Conservation (phyloP, 2,329 filamentous ascomycete genomes). For the Beauveria pseudobassiana region DNA sequence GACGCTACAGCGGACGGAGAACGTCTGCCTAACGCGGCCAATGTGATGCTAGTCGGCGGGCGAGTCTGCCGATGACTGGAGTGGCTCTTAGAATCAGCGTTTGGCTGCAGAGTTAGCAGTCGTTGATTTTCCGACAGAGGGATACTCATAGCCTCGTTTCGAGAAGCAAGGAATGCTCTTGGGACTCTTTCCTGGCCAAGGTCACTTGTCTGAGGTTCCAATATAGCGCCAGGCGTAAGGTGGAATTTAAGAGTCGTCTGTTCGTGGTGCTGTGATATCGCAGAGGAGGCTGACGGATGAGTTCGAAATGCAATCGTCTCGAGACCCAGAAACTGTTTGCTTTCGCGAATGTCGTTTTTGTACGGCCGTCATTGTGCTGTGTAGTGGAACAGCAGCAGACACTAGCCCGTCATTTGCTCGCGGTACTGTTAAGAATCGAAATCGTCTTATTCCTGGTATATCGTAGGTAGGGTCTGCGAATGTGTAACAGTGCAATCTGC, state of each 20-base stretch:
- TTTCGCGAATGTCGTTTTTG: conserved; percentile 4
- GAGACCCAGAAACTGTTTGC: background rate
- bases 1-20: background rate
- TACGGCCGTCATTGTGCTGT: conserved; percentile 10
- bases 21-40: background rate
- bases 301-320: background rate
- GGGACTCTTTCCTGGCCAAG: background rate
- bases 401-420: background rate
- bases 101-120: background rate
- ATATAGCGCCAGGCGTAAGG: background rate
- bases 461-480: background rate
- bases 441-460: background rate
- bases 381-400: background rate
- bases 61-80: background rate
- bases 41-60: background rate
- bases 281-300: background rate
- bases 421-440: background rate
- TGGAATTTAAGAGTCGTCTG: background rate
- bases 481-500: background rate
- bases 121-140: background rate
- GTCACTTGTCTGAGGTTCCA: background rate
- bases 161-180: background rate
- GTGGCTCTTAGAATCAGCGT: background rate
- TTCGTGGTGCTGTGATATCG: background rate
- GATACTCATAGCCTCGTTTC: background rate